Conservation (phyloP, 768 basidiomycete genomes). For the Vishniacozyma victoriae region DNA sequence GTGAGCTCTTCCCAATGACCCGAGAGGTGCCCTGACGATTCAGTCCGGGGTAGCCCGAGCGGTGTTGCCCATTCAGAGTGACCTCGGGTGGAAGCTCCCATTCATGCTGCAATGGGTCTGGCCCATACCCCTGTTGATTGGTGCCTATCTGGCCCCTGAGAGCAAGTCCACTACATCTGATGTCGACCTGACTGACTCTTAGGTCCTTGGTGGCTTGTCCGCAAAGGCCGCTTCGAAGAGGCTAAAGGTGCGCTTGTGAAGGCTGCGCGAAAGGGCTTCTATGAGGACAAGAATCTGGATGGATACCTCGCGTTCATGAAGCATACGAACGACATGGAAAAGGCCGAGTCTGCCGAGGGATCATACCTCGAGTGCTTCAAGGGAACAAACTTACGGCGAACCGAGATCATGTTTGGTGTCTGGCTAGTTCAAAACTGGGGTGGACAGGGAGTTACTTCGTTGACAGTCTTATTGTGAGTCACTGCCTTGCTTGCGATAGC, state of each 20-base stretch:
- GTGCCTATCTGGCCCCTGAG: too few species aligned
- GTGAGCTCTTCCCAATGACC: not conserved
- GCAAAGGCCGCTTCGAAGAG: constrained; percentile 31
- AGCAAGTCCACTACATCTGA: too few species aligned
- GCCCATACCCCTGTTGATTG: constrained; percentile 18
- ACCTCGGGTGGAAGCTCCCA: constrained; percentile 27
- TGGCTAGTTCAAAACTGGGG: constrained; percentile 40
- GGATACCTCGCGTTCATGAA: constrained; percentile 42
- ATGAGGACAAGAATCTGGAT: constrained; percentile 26
- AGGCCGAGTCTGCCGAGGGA: constrained; percentile 26
- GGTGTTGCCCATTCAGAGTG: constrained; percentile 9
- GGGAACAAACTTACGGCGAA: not conserved
- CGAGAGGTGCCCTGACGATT: not conserved
- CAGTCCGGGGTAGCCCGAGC: constrained; percentile 32
- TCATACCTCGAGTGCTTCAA: constrained; percentile 45
- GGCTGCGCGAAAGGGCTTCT: not conserved
- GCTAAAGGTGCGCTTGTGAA: constrained; percentile 12
- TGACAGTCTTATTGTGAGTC: too few species aligned
- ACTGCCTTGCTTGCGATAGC: constrained; percentile 38
- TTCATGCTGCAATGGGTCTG: constrained; percentile 36
- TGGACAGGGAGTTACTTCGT: constrained; percentile 13
- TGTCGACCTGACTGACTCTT: too few species aligned
- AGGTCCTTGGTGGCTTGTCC: constrained; percentile 36
- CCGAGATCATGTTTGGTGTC: not conserved
- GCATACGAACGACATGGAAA: constrained; percentile 47